Base-by-base conservation (phyloP, 306 rosid species). In the Sicyos edulis region DNA sequence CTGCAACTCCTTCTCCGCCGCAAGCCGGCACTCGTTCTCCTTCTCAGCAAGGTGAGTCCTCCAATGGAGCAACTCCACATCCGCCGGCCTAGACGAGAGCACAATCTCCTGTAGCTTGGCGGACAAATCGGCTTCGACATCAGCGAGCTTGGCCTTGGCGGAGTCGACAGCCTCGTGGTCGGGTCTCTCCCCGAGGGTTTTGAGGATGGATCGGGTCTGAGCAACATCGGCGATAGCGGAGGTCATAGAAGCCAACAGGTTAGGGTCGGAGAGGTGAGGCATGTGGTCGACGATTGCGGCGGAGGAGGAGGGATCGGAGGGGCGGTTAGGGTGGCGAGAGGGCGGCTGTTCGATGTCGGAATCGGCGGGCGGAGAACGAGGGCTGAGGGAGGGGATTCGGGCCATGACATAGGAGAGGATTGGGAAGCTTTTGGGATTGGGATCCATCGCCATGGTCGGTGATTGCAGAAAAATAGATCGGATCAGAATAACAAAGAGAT, bases 361-460 rank as follows among this genome's bases (percentile, higher is more conserved):
- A 5, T 78, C 6, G 47, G 4, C n/a, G 49, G 55, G 0, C 24
- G 86, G 34, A 52, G 79, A 17, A 5, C 71, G 53, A 29, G 76
- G 53, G 4, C 78, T 71, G 51, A 91, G 70, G 4, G 89, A 76
- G 54, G 88, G 91, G 32, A 93, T 68, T 3, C 91, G 96, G 9
- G 86, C 77, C 95, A 93, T 80, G 70, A 93, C 95, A 82, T 88
- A 91, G 67, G 95, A 87, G 77, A 93, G 96, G 50, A 93, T 60
- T 19, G 99, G 97, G 79, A 78, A 82, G 7, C 49, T 84, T 59
- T 87, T 84, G 10, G 96, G 99, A 74, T 88, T 73, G 22, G 97
- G 96, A 91, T 93, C 97, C 97, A 93, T 88, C 49, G 76, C 77
- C 61, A 68, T 53, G 29, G 53, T 61, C 21, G 61, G 24, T 6